Evolutionary conservation across 1,284 basidiomycete species (phyloP), one percentile per base, ranked within the genome.

Genomic region (Ustilago nuda): DNA sequence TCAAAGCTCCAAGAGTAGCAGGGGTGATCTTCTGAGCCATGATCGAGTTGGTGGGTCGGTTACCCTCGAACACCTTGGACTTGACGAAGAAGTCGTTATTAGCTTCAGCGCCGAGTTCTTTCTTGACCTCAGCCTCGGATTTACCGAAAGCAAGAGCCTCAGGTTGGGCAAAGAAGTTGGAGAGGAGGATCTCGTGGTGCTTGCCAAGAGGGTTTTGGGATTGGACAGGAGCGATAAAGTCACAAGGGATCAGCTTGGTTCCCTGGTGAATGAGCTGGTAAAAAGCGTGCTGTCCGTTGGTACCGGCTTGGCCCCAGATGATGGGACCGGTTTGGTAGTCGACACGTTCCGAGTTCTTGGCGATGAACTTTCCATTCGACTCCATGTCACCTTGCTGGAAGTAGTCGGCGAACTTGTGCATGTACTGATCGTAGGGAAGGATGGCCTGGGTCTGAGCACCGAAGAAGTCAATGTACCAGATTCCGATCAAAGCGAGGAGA

Each of bases 331-430:
- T 99, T 88, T 99, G 92, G 88, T 98, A 99, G 88, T 93, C 87
- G 23, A 99, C 96, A 59, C 93, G 92, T 75, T 94, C 89, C 23
- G 95, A 96, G 79, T 91, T 89, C 89, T 98, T 99, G 82, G 95
- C 98, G 77, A 98, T 90, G 71, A 91, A 93, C 89, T 99, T 99
- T 72, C 96, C 96, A 87, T 99, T 98, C 27, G 94, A 97, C 88
- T 99, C 96, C 96, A 99, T 99, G 87, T 99, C 96, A 53, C 95
- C 95, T 89, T 99, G 96, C 87, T 99, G 96, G 93, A 99, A 99
- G 89, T 99, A 99, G 88, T 98, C 96, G 63, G 96, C 96, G 85
- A 99, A 99, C 87, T 97, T 97, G 90, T 97, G 93, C 81, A 99
- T 89, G 88, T 99, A 99, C 87, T 99, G 96, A 87, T 99, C 97